Percentiles rank a stretch among this genome's conserved stretches.
phyloP scores from a whole-genome alignment of 108 stramenopile species.

The Nitzschia sp. region DNA sequence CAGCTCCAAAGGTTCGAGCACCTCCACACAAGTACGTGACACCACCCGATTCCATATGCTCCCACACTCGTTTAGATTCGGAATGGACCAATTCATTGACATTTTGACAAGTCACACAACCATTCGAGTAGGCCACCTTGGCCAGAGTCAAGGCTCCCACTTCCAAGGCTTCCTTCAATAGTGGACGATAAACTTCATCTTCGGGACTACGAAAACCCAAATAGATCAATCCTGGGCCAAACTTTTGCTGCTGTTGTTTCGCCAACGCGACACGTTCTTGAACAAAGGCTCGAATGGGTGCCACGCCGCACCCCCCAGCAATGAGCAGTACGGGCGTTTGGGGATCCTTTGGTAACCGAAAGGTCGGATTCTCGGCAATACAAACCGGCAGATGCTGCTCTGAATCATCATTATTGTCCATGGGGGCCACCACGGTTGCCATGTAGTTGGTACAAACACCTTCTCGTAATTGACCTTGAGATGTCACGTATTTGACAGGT shows the following conservation, averaged over 20 bases:
- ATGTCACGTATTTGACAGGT: slow-evolving; percentile 56
- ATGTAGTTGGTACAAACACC: slow-evolving; percentile 59
- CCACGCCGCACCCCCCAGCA: slow-evolving; percentile 73
- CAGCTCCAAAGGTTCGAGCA: slow-evolving; percentile 66
- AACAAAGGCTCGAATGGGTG: slow-evolving; percentile 69
- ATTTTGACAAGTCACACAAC: slow-evolving; percentile 16
- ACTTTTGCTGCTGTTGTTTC: neutral
- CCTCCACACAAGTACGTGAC: slow-evolving; percentile 68
- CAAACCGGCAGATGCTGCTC: slow-evolving; percentile 31
- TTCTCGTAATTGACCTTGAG: slow-evolving; percentile 48
- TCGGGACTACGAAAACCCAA: slow-evolving; percentile 63
- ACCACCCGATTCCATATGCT: slow-evolving; percentile 54
- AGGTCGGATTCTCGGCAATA: slow-evolving; percentile 54
- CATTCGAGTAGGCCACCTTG: slow-evolving; percentile 39
- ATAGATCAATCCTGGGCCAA: slow-evolving; percentile 53
- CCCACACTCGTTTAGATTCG: slow-evolving; percentile 29
- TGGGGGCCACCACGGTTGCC: slow-evolving; percentile 38
- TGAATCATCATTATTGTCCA: neutral
- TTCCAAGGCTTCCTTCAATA: slow-evolving; percentile 45
- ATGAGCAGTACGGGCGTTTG: slow-evolving; percentile 59
- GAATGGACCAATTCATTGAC: slow-evolving; percentile 47
- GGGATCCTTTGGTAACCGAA: slow-evolving; percentile 61
- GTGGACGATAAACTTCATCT: slow-evolving; percentile 57
- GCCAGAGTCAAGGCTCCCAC: slow-evolving; percentile 47
- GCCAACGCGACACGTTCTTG: slow-evolving; percentile 57